These are phyloP conservation scores for Triticum turgidum DNA, from an alignment of 176 grass and related monocot genomes.

Conservation along the genomic window DNA sequence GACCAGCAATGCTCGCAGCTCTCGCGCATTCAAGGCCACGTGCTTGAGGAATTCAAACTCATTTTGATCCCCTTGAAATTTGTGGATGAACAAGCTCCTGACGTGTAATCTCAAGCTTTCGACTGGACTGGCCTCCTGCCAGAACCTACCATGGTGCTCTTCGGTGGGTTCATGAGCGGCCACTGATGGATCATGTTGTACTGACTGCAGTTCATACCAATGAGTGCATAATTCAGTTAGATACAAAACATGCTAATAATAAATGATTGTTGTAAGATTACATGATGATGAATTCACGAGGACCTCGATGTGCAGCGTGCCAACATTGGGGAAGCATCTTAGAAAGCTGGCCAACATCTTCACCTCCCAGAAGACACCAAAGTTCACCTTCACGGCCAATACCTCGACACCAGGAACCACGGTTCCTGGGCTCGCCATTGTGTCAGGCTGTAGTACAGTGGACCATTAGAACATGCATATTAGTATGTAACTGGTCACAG, in stretches of 20 bases:
- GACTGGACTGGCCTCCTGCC: not conserved
- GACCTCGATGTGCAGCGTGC: slow-evolving; percentile 14
- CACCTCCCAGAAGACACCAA: not conserved
- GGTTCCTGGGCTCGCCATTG: not conserved
- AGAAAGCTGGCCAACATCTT: slow-evolving; percentile 19
- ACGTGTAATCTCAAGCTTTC: slow-evolving; percentile 1
- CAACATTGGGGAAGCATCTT: slow-evolving; percentile 34
- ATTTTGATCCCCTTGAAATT: not conserved
- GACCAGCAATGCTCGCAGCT: not conserved
- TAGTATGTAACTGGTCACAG: not conserved
- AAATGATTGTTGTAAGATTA: not conserved
- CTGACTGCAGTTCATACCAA: slow-evolving; percentile 14
- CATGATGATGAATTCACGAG: not conserved
- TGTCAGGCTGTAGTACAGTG: not conserved
- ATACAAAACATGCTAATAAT: not conserved
- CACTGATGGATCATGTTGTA: not conserved
- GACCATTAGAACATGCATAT: not conserved
- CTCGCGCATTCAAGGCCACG: not conserved
- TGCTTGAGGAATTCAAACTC: not conserved
- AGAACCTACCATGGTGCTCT: not conserved
- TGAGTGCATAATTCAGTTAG: not conserved
- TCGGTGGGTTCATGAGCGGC: not conserved
- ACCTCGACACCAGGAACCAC: not conserved
- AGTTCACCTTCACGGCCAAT: slow-evolving; percentile 10
- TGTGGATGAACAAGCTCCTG: slow-evolving; percentile 4